These are phyloP conservation scores for Physaria fendleri DNA, from an alignment of 345 rosid species.

Conservation along the genomic window DNA sequence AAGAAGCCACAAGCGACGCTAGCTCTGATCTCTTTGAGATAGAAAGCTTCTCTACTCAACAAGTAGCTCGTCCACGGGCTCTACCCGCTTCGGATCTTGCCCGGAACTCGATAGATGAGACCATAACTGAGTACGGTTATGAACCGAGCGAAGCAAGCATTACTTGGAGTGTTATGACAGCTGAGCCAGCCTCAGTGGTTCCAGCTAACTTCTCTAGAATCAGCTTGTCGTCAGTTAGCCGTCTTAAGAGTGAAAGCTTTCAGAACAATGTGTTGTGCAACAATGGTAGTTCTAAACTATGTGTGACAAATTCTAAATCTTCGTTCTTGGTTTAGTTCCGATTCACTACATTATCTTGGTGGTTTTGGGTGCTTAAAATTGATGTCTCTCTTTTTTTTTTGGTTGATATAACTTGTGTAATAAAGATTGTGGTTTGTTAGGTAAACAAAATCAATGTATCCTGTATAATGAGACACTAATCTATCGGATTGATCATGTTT, in stretches of 20 bases:
- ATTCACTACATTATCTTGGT: not conserved
- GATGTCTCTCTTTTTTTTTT: not conserved
- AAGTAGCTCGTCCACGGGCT: constrained; percentile 17
- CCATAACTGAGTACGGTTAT: constrained; percentile 47
- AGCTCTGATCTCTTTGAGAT: constrained; percentile 96
- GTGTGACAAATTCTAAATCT: constrained; percentile 12
- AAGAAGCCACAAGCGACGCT: constrained; percentile 74
- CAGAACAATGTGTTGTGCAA: constrained; percentile 12
- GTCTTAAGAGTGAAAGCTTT: constrained; percentile 2
- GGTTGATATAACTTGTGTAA: not conserved
- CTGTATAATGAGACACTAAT: not conserved
- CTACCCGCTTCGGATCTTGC: constrained; percentile 27
- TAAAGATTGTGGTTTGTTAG: constrained; percentile 10
- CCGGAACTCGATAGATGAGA: constrained; percentile 63
- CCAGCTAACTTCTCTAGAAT: constrained; percentile 43
- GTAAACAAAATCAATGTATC: not conserved
- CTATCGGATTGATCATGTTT: not conserved
- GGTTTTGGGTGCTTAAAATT: not conserved
- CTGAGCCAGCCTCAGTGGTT: constrained; percentile 42
- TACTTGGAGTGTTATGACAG: constrained; percentile 87
- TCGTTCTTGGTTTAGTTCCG: constrained; percentile 1
- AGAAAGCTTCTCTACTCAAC: constrained; percentile 85
- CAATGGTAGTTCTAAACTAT: constrained; percentile 20
- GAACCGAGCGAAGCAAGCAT: constrained; percentile 91
- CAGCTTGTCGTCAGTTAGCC: constrained; percentile 36